Evolutionary conservation across 345 rosid genomes (phyloP), one percentile per base, ranked within the genome.

Genomic region (Psidium friedrichsthalianum): DNA sequence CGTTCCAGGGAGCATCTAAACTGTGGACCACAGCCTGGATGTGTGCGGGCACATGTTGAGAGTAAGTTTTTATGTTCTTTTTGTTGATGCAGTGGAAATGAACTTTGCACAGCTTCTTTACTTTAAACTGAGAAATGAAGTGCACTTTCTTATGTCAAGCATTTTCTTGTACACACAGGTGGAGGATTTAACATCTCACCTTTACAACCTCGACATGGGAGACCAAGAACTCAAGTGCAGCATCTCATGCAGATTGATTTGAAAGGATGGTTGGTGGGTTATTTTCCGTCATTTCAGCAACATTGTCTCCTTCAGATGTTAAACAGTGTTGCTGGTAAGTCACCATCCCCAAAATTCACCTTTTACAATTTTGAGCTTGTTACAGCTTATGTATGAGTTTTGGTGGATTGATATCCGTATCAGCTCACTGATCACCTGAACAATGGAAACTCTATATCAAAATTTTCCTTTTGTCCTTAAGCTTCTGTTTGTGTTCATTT

Each of bases 261-360:
- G 15, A 98, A 98, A 93, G 99, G 99, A 74, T 96, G 99, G 99
- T 98, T 94, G 74, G 93, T 87, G 54, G 99, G 99, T 88, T 98
- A 96, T 91, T 42, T 90, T 90, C 92, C 99, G 81, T 93, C 98
- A 52, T 98, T 94, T 92, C 98, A 96, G 90, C 99, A 98, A 74
- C 95, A 98, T 88, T 96, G 98, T 93, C 99, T 98, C 87, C 97
- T 96, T 89, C 99, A 98, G 90, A 92, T 98, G 97, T 91, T 98
- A 83, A 98, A 98, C 89, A 95, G 96, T 87, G 99, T 98, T 64
- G 95, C 99, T 83, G 99, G 99, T 96, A 85, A 89, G 42, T 52
- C 42, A 54, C 36, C 83, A 25, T 29, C 24, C 83, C 51, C 83
- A n/a, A 51, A 82, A 49, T 14, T 82, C 21, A 47, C 36, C 55